Base-by-base conservation (phyloP, 306 rosid species). In the Fragaria ananassa region DNA sequence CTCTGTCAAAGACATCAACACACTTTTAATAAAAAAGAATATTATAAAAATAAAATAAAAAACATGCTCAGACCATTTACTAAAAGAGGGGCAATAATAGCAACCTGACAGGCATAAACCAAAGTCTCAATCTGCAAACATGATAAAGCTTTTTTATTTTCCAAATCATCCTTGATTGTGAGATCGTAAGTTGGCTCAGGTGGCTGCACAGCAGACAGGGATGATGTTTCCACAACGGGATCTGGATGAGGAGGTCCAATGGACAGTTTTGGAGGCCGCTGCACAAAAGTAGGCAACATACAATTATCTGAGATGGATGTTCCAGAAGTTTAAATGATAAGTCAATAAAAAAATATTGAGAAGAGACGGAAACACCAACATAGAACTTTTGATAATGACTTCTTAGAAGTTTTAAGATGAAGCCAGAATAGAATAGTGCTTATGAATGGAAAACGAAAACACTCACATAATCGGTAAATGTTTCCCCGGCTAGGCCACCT, bases 61-160 rank as follows among this genome's bases (percentile, higher is more conserved):
- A 62, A 67, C 42, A 42, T 1, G 78, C 35, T n/a, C 70, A 50
- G 51, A 82, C 51, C 72, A 83, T 45, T 51, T 50, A 76, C n/a
- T 76, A 62, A 50, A 70, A 72, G 56, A 76, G 23, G 31, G 54
- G 65, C 10, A n/a, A 83, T 79, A 58, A 85, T 81, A 83, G 89
- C 83, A 86, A 95, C 99, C 99, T 95, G 99, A 85, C 89, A 86
- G 84, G 97, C 96, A 86, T 95, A 95, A 86, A 92, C 93, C 90
- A 95, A 71, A 60, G 98, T 92, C 87, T 95, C 99, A 82, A 95
- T 95, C 85, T 95, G 99, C 89, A 95, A 86, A 88, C 97, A 95
- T 77, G 99, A 95, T 80, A 95, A 85, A 68, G 97, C 76, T 57
- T 89, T 86, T 61, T 87, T 80, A 71, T 70, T 82, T 85, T 92